Conservation (phyloP, 2,329 filamentous ascomycete genomes). For the Akanthomyces dipterigenus region DNA sequence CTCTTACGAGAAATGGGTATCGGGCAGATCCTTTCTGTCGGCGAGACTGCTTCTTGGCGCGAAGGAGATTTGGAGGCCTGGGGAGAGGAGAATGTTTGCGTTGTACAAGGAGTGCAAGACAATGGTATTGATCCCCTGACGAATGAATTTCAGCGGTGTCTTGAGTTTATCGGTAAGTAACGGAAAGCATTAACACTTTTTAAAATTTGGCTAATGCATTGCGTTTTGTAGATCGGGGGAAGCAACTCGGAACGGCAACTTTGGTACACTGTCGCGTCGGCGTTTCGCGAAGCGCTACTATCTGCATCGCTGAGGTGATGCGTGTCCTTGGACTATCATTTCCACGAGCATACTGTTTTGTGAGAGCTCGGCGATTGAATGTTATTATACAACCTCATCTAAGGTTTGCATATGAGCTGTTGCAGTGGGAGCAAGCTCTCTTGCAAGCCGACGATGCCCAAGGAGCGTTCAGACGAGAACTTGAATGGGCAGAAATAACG, state of each 20-base stretch:
- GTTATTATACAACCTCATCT: conserved; percentile 98
- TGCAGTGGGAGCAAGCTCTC: conserved; percentile 89
- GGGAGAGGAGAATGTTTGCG: conserved; percentile 71
- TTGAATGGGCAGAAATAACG: conserved; percentile 86
- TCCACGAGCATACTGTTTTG: conserved; percentile 91
- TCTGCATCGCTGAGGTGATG: conserved; percentile 99
- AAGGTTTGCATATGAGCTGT: conserved; percentile 86
- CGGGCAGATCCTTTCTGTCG: conserved; percentile 80
- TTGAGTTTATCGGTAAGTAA: conserved; percentile 83
- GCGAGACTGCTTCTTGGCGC: conserved; percentile 78
- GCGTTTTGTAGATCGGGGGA: conserved; percentile 61
- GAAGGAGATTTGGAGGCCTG: conserved; percentile 64
- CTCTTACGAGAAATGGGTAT: conserved; percentile 76
- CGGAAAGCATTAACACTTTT: background rate
- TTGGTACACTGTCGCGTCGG: conserved; percentile 95
- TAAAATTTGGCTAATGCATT: conserved; percentile 9
- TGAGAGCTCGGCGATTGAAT: conserved; percentile 84
- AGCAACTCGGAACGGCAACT: conserved; percentile 70
- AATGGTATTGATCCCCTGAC: conserved; percentile 93
- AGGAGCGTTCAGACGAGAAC: conserved; percentile 56
- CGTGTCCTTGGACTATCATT: conserved; percentile 71
- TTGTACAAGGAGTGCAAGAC: conserved; percentile 83
- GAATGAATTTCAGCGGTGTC: conserved; percentile 74
- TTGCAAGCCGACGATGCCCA: conserved; percentile 43
- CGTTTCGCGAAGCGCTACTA: conserved; percentile 90